phyloP scores from a whole-genome alignment of 192 early-diverging fungal species.

The Gorgonomyces haynaldii region DNA sequence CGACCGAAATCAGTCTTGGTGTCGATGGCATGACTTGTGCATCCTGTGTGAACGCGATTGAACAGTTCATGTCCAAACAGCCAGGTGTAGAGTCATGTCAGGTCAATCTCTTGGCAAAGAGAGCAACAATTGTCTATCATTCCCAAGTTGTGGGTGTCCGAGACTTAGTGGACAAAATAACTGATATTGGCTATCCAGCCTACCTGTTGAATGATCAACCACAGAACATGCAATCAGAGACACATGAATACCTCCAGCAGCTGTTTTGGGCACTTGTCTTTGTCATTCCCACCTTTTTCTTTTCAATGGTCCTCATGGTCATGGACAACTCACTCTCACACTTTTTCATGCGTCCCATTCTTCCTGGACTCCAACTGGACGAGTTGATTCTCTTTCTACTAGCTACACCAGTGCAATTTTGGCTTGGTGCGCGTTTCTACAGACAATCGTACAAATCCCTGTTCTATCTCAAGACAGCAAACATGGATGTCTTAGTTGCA shows the following conservation, averaged over 20 bases:
- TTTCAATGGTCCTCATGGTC: conserved; percentile 68
- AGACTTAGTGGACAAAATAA: conserved; percentile 45
- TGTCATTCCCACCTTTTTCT: conserved; percentile 54
- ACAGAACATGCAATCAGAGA: conserved; percentile 16
- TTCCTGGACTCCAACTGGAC: conserved; percentile 39
- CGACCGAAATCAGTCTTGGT: conserved; percentile 12
- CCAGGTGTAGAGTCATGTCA: conserved; percentile 11
- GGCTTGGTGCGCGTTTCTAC: conserved; percentile 60
- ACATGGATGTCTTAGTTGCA: conserved; percentile 72
- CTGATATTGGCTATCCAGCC: conserved; percentile 49
- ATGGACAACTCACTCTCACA: conserved; percentile 29
- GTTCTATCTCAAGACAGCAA: conserved; percentile 46
- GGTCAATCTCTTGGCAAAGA: conserved; percentile 25
- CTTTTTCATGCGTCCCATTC: conserved; percentile 32
- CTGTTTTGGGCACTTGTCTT: conserved; percentile 44
- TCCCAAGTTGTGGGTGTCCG: conserved; percentile 39
- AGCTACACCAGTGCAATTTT: conserved; percentile 63
- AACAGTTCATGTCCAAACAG: conserved; percentile 8
- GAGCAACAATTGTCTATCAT: conserved; percentile 1
- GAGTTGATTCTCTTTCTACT: conserved; percentile 46
- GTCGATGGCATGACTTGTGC: conserved; percentile 41
- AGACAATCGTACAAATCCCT: conserved; percentile 50
- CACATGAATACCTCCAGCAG: conserved; percentile 20
- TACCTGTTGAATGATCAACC: conserved; percentile 24
- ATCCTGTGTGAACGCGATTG: conserved; percentile 30